A percentile compares a stretch with the other conserved stretches of the same genome.
Evolutionary conservation across 2,329 filamentous ascomycete genomes (phyloP).

Genomic region (Arthrobotrys sinensis): DNA sequence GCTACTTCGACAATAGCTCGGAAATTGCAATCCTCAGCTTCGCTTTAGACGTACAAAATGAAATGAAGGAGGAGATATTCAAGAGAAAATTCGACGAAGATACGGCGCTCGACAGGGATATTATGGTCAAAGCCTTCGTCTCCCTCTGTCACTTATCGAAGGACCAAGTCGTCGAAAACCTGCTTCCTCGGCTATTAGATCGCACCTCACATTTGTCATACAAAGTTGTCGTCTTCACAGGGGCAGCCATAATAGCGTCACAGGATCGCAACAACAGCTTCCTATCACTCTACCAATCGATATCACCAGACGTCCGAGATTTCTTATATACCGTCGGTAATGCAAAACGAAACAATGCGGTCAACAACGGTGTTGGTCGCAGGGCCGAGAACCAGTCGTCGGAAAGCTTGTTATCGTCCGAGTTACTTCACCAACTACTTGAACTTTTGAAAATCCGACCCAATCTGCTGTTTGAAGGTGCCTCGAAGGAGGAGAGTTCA

Average conservation of each 20-base stretch:
- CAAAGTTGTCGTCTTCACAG: conserved; percentile 75
- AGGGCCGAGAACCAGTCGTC: conserved; percentile 62
- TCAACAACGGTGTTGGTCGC: conserved; percentile 33
- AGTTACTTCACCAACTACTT: conserved; percentile 64
- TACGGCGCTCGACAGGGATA: conserved; percentile 74
- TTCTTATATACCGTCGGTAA: conserved; percentile 62
- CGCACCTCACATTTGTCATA: conserved; percentile 74
- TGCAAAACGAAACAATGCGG: conserved; percentile 43
- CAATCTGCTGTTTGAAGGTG: conserved; percentile 63
- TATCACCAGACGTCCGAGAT: conserved; percentile 64
- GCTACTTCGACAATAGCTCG: conserved; percentile 76
- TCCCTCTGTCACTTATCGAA: conserved; percentile 76
- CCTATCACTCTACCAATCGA: conserved; percentile 62
- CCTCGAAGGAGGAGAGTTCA: conserved; percentile 55
- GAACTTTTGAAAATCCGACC: conserved; percentile 64
- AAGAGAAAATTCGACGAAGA: conserved; percentile 67
- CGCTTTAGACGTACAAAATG: conserved; percentile 79
- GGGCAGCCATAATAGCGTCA: conserved; percentile 69
- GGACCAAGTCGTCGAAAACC: conserved; percentile 73
- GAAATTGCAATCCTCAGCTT: conserved; percentile 78
- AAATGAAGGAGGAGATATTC: conserved; percentile 69
- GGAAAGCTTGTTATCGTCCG: conserved; percentile 63
- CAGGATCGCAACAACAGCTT: conserved; percentile 63
- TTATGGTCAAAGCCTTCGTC: conserved; percentile 78
- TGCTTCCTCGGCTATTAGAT: conserved; percentile 74